Evolutionary conservation across 2,329 filamentous ascomycete species (phyloP), one percentile per base, ranked within the genome.

Genomic region (Botrytis porri): DNA sequence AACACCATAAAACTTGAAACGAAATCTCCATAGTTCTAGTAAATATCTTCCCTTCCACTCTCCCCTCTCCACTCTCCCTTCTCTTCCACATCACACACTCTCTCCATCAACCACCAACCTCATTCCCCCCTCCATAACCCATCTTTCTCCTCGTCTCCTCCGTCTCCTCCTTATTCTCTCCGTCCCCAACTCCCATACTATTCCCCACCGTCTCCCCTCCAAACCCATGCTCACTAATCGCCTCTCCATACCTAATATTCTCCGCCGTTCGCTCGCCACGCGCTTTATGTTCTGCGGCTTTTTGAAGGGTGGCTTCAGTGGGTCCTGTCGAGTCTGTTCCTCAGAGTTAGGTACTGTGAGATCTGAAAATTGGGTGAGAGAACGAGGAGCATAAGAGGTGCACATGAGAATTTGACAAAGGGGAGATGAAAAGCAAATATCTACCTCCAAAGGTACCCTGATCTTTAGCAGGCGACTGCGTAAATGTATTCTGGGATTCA

Each of bases 371-470:
- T n/a, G 16, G 32, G 2, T 4, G 6, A 18, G 1, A 2, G 20
- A 2, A 14, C 9, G 37, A 7, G 16, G 16, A 25, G 5, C 7
- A 37, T 2, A 22, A 2, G 3, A 5, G 4, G 20, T 37, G 22
- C 16, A 12, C 14, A 22, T 12, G 59, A 16, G 22, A 32, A 45
- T n/a, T 10, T 1, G 4, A 54, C 22, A 14, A 9, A 70, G 25
- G 12, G 35, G 16, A 32, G 20, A 39, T 8, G 25, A 37, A 39
- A 62, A 39, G 4, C 5, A n/a, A 20, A 37, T 1, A 59, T 16
- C 69, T 82, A 88, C 87, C 81, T 74, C 87, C 86, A 41, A 91
- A 79, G 78, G 90, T 87, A 10, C 89, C 89, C 37, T 84, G 83
- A 73, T 86, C 84, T 76, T 88, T 90, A 25, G 82, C 80, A 69